A percentile compares a stretch with the other conserved stretches of the same genome.
Conservation (phyloP, 2,329 filamentous ascomycete genomes). For the Penicillium sp. region DNA sequence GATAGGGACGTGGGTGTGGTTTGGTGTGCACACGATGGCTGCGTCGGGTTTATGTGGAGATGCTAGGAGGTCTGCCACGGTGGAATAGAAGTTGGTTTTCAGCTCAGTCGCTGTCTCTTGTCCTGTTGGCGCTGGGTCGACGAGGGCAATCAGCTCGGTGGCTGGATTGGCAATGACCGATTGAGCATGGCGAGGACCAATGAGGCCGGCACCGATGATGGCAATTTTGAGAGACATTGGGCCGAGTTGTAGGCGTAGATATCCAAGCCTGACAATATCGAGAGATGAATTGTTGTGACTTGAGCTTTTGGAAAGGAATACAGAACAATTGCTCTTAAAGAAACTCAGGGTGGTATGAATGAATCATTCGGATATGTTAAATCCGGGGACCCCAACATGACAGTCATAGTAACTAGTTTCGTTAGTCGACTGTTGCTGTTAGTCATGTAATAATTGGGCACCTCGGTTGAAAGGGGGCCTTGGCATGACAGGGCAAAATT, state of each 20-base stretch:
- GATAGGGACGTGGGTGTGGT: conserved; percentile 59
- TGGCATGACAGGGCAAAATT: neutral
- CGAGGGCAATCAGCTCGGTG: conserved; percentile 49
- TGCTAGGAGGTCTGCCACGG: conserved; percentile 50
- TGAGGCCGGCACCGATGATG: conserved; percentile 54
- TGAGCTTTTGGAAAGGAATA: neutral
- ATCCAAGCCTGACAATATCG: neutral
- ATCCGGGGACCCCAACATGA: neutral
- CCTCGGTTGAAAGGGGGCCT: neutral
- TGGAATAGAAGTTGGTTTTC: conserved; percentile 44
- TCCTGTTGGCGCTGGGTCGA: conserved; percentile 51
- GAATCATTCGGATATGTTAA: conserved; percentile 9
- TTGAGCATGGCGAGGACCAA: conserved; percentile 56
- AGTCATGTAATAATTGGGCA: neutral
- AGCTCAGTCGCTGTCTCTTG: conserved; percentile 41
- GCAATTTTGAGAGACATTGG: conserved; percentile 43
- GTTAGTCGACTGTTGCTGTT: no score
- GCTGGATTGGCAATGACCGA: conserved; percentile 46
- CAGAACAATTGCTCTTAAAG: neutral
- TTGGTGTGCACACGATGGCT: conserved; percentile 64
- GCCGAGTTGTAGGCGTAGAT: neutral
- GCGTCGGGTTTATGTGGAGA: conserved; percentile 51
- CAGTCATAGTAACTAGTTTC: neutral
- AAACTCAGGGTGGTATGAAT: neutral
- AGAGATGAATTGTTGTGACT: neutral